Base-by-base conservation (phyloP, 1,284 basidiomycete species). In the Papiliotrema fonsecae region DNA sequence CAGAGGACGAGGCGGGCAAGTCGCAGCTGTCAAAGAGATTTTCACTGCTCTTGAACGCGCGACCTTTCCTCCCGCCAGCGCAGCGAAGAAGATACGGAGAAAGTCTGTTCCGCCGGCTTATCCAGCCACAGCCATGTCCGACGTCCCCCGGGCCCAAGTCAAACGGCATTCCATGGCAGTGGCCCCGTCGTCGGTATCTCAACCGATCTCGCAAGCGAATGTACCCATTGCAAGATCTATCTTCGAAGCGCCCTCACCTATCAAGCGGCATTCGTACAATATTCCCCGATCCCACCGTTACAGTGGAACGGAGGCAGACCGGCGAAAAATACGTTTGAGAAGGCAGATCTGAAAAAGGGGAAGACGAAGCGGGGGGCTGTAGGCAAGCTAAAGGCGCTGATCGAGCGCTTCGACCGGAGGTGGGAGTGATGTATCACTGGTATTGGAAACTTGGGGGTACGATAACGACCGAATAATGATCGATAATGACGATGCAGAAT, bases 361-460 rank as follows among this genome's bases (percentile, higher is more conserved):
- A 22, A 13, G 5, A 21, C 26, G 31, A 21, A 22, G 21, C 34
- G 40, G 16, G 47, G 32, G 10, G 22, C 47, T 7, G 41, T 38
- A 4, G 31, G 47, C 6, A 42, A 36, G 30, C 22, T 49, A 24
- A 49, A 30, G 24, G 40, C 30, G 30, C 32, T 49, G 22, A 49
- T 49, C 22, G 47, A 49, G 24, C 21, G 41, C 4, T 49, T 42
- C 24, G 41, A 49, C 40, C 34, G 41, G 16, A n/a, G 22, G 40
- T 42, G 37, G 16, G 30, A 32, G 16, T 32, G 30, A n/a, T 10
- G 30, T 32, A 32, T 32, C 10, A 32, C 30, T 10, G 10, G 30
- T 9, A 9, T 10, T 10, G 30, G 30, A 32, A 32, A n/a, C n/a
- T n/a, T n/a, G n/a, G n/a, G n/a, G n/a, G n/a, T n/a, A n/a, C n/a